phyloP scores from a whole-genome alignment of 148 eudicot species.

The Simmondsia chinensis region DNA sequence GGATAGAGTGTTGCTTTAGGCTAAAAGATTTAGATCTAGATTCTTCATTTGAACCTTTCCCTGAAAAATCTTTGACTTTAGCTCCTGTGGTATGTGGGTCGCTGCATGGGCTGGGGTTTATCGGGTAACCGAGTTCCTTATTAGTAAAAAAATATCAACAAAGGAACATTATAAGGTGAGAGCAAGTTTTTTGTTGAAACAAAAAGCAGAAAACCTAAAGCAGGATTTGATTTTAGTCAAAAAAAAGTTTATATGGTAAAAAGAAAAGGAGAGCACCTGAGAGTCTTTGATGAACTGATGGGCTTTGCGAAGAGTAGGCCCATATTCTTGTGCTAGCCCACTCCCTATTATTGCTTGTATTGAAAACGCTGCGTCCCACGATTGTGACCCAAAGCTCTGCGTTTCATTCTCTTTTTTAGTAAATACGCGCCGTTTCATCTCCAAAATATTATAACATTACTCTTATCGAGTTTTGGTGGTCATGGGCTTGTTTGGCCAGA shows the following conservation, averaged over 20 bases:
- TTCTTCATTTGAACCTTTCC: no score
- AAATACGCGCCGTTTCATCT: not conserved
- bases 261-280: conserved; percentile 24
- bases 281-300: conserved; percentile 45
- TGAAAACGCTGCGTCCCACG: conserved; percentile 45
- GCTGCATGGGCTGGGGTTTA: no score
- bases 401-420: not conserved
- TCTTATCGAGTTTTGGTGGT: not conserved
- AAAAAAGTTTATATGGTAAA: not conserved
- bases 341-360: conserved; percentile 38
- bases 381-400: conserved; percentile 45
- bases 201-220: not conserved
- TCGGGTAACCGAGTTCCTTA: no score
- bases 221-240: no score
- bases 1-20: no score
- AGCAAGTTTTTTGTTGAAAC: not conserved
- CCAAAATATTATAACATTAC: not conserved
- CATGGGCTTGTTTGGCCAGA: not conserved
- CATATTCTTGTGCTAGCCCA: conserved; percentile 27
- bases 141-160: no score
- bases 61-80: no score
- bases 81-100: no score
- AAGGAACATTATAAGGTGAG: no score
- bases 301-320: conserved; percentile 30
- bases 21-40: no score